These are phyloP conservation scores for Coemansia sp. DNA, from an alignment of 192 early-diverging fungal species.

Conservation along the genomic window DNA sequence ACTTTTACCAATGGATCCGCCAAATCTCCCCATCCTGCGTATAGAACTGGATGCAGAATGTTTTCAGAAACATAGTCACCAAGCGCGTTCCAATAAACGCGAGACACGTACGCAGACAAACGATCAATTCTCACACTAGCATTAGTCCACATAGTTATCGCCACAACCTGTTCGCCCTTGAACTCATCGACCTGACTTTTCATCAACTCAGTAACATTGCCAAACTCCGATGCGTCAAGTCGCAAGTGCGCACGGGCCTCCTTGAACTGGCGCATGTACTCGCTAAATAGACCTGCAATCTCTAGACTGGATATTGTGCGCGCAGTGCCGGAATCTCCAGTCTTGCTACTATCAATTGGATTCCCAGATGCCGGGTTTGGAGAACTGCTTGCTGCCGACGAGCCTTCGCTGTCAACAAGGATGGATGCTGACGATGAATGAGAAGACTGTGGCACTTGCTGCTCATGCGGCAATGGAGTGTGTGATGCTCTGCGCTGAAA, in stretches of 20 bases:
- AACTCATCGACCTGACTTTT: slow-evolving; percentile 43
- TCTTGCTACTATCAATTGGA: background rate
- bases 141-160: slow-evolving; percentile 48
- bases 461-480: slow-evolving; percentile 18
- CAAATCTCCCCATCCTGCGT: slow-evolving; percentile 37
- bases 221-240: slow-evolving; percentile 23
- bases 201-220: slow-evolving; percentile 28
- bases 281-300: slow-evolving; percentile 35
- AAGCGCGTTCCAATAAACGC: slow-evolving; percentile 52
- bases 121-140: slow-evolving; percentile 44
- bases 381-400: background rate
- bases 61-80: slow-evolving; percentile 55
- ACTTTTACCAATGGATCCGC: slow-evolving; percentile 24
- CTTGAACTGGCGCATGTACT: slow-evolving; percentile 51
- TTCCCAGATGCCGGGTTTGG: background rate
- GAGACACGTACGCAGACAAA: slow-evolving; percentile 40
- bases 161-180: slow-evolving; percentile 41
- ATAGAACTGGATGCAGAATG: slow-evolving; percentile 45
- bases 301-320: slow-evolving; percentile 30
- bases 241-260: slow-evolving; percentile 35
- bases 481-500: slow-evolving; percentile 24
- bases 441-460: background rate
- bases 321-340: background rate
- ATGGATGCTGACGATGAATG: slow-evolving; percentile 1
- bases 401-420: slow-evolving; percentile 4